Conservation (phyloP, 2,329 filamentous ascomycete species). For the Ceratocystis colombiana region DNA sequence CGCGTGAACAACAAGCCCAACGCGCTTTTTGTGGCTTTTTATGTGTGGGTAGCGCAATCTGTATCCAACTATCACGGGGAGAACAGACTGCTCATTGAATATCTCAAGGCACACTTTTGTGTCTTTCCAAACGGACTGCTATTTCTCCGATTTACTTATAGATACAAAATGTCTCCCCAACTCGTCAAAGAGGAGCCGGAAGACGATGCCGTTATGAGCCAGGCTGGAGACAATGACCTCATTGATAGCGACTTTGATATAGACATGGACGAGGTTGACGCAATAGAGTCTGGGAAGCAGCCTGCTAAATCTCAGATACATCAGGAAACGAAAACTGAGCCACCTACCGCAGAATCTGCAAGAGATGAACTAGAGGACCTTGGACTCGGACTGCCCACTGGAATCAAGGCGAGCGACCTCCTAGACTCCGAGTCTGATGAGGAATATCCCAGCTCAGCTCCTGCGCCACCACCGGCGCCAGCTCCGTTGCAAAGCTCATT, state of each 20-base stretch:
- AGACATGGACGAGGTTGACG: slow-evolving; percentile 28
- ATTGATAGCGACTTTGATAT: slow-evolving; percentile 24
- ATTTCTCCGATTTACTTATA: not conserved
- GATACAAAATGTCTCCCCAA: slow-evolving; percentile 6
- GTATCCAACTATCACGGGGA: no score
- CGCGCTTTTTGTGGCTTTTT: not conserved
- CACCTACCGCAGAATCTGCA: slow-evolving; percentile 32
- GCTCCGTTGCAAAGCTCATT: slow-evolving; percentile 31
- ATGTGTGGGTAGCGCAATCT: no score
- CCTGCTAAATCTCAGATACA: slow-evolving; percentile 5
- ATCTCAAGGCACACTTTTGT: not conserved
- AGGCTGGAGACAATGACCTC: slow-evolving; percentile 19
- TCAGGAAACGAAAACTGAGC: not conserved
- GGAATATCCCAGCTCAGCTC: slow-evolving; percentile 41
- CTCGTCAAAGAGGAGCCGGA: slow-evolving; percentile 17
- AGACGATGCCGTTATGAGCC: slow-evolving; percentile 36
- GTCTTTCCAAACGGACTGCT: not conserved
- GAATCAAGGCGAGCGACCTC: slow-evolving; percentile 39
- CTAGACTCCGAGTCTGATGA: slow-evolving; percentile 50
- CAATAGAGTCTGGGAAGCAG: slow-evolving; percentile 26
- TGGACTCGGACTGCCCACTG: slow-evolving; percentile 2
- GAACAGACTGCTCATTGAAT: no score
- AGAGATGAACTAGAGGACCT: slow-evolving; percentile 38
- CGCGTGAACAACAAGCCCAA: not conserved
- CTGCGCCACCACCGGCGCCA: slow-evolving; percentile 33